Evolutionary conservation across 805 yeast species (phyloP).

Genomic region (Debaryomyces hansenii): DNA sequence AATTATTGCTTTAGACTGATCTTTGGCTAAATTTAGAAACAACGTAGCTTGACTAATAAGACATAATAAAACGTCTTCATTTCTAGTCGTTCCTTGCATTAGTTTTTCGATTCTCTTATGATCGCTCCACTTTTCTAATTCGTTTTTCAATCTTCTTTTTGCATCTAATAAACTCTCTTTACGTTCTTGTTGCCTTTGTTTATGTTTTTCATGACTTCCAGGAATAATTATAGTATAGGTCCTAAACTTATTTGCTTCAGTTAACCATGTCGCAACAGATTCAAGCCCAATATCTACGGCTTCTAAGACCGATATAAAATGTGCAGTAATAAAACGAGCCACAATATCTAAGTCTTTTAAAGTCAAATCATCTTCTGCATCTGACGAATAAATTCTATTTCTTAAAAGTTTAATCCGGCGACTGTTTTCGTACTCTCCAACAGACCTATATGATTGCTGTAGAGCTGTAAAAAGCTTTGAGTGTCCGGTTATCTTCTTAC

Average conservation of each 20-base stretch:
- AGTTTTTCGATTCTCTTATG: slow-evolving; percentile 3
- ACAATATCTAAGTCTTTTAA: slow-evolving; percentile 25
- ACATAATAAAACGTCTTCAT: slow-evolving; percentile 25
- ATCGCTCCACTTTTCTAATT: slow-evolving; percentile 10
- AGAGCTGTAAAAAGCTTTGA: slow-evolving; percentile 25
- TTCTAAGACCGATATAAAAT: slow-evolving; percentile 16
- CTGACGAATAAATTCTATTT: slow-evolving; percentile 14
- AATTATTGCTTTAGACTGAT: slow-evolving; percentile 13
- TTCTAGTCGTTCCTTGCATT: slow-evolving; percentile 7
- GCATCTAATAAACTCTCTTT: slow-evolving; percentile 12
- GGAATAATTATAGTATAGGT: slow-evolving; percentile 14
- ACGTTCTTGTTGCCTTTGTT: slow-evolving; percentile 13
- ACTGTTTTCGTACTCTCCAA: slow-evolving; percentile 26
- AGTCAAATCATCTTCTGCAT: slow-evolving; percentile 9
- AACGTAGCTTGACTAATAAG: slow-evolving; percentile 25
- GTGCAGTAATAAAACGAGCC: slow-evolving; percentile 17
- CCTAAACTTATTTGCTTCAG: slow-evolving; percentile 29
- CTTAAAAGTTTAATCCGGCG: slow-evolving; percentile 18
- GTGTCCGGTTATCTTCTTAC: slow-evolving; percentile 11
- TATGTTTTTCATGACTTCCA: slow-evolving; percentile 8
- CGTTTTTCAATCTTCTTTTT: slow-evolving; percentile 9
- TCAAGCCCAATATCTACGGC: slow-evolving; percentile 16
- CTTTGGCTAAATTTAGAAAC: slow-evolving; percentile 18
- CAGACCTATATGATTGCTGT: slow-evolving; percentile 27
- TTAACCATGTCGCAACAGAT: slow-evolving; percentile 23